These are phyloP conservation scores for Hypoxylon lenormandii DNA, from an alignment of 495 filamentous ascomycete species.

Conservation along the genomic window DNA sequence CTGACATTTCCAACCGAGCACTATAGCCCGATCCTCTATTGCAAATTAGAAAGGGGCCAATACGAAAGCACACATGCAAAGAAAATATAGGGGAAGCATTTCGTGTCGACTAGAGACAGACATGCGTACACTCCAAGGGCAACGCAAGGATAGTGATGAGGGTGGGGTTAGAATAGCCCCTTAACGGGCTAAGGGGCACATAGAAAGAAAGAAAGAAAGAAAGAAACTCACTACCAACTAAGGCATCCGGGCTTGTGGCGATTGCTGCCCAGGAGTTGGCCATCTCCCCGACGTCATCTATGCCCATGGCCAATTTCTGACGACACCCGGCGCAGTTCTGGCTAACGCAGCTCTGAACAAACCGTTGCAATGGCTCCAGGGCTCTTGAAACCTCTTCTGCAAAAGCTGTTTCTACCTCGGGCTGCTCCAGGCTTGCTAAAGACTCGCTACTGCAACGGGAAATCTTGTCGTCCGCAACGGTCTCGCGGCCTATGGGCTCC, in stretches of 20 bases:
- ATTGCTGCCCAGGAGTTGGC: conserved; percentile 1
- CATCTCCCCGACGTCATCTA: conserved; percentile 23
- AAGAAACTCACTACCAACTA: too few relatives aligned
- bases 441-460: conserved; percentile 18
- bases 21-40: conserved; percentile 9
- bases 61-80: too few relatives aligned
- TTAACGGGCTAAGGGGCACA: not conserved
- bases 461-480: conserved; percentile 13
- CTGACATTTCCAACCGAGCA: conserved; percentile 26
- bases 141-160: too few relatives aligned
- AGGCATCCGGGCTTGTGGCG: too few relatives aligned
- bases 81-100: too few relatives aligned
- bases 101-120: too few relatives aligned
- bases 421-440: conserved; percentile 12
- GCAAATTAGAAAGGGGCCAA: conserved; percentile 5
- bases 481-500: not conserved
- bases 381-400: not conserved
- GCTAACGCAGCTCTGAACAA: conserved; percentile 15
- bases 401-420: not conserved
- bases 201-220: too few relatives aligned
- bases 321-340: conserved; percentile 22
- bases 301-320: not conserved
- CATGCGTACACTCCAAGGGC: too few relatives aligned
- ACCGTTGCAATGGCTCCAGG: conserved; percentile 24
- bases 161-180: too few relatives aligned